phyloP scores from a whole-genome alignment of 2,329 filamentous ascomycete species.

The Chalaropsis ovoidea region DNA sequence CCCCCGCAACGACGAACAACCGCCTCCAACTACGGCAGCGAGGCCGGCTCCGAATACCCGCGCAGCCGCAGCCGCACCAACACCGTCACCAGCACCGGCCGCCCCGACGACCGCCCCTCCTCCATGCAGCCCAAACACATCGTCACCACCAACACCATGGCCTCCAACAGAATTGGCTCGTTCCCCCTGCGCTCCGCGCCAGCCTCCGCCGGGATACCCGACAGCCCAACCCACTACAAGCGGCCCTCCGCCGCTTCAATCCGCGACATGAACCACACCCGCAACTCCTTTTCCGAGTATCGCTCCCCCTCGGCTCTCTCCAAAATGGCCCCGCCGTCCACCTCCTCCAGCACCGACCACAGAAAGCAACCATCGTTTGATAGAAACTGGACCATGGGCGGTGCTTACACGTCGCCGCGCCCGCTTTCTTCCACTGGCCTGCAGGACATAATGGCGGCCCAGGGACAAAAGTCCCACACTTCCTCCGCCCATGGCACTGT shows the following conservation, averaged over 20 bases:
- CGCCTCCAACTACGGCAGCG: conserved; percentile 45
- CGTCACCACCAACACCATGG: conserved; percentile 40
- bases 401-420: conserved; percentile 34
- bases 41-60: conserved; percentile 43
- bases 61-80: conserved; percentile 47
- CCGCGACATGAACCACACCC: conserved; percentile 69
- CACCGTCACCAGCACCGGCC: conserved; percentile 44
- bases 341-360: conserved; percentile 33
- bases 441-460: conserved; percentile 34
- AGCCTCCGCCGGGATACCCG: conserved; percentile 31
- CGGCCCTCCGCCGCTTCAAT: conserved; percentile 72
- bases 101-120: conserved; percentile 37
- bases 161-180: conserved; percentile 37
- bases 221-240: conserved; percentile 40
- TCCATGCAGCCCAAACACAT: conserved; percentile 41
- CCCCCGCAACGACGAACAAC: conserved; percentile 42
- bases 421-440: conserved; percentile 46
- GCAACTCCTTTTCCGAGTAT: conserved; percentile 32
- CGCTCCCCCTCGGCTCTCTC: conserved; percentile 71
- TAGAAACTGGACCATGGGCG: conserved; percentile 57
- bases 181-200: conserved; percentile 23
- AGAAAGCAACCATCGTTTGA: conserved; percentile 62
- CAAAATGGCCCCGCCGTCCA: conserved; percentile 46
- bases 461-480: conserved; percentile 28
- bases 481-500: conserved; percentile 28